Base-by-base conservation (phyloP, 148 eudicot species). In the Bassia scoparia region DNA sequence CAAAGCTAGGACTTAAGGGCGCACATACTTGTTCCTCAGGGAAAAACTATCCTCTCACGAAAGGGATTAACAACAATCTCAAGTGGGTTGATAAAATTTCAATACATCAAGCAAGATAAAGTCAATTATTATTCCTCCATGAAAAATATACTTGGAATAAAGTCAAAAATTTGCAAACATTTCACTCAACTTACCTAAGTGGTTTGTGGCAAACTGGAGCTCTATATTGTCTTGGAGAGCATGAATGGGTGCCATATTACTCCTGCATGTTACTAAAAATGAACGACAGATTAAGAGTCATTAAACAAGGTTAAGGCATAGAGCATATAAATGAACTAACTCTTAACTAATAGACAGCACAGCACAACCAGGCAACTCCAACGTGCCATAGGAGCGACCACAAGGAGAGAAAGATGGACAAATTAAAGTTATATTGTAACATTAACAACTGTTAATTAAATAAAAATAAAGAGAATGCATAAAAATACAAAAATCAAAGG, bases 191-290 rank as follows among this genome's bases (percentile, higher is more conserved):
- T 79, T 79, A 90, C 98, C 98, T 41, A 91, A 34, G 77, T 93
- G 89, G 64, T 93, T 93, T 61, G 95, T 90, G 21, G 97, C 98
- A 73, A 93, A 90, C 80, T 93, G 98, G 61, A 90, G 85, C 81
- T 93, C 98, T 64, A 93, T 84, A 52, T 86, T 84, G 82, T 93
- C 98, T 74, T 80, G 56, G 98, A 90, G 67, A 86, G 97, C 80
- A 60, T 80, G 85, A 85, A 93, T 3, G 98, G 97, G 15, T 34
- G 92, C 95, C 98, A 93, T n/a, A n/a, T 93, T 10, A 89, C 73
- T 63, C 98, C 98, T 78, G 98, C 98, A 82, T 93, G 82, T 92
- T 92, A 75, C 97, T 89, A 69, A 30, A 30, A 74, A 79, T 18
- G 38, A 37, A 31, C 48, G 37, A 49, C 27, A 35, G 29, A 67